These are phyloP conservation scores for Monosporascus cannonballus DNA, from an alignment of 2,329 filamentous ascomycete species.

Conservation along the genomic window DNA sequence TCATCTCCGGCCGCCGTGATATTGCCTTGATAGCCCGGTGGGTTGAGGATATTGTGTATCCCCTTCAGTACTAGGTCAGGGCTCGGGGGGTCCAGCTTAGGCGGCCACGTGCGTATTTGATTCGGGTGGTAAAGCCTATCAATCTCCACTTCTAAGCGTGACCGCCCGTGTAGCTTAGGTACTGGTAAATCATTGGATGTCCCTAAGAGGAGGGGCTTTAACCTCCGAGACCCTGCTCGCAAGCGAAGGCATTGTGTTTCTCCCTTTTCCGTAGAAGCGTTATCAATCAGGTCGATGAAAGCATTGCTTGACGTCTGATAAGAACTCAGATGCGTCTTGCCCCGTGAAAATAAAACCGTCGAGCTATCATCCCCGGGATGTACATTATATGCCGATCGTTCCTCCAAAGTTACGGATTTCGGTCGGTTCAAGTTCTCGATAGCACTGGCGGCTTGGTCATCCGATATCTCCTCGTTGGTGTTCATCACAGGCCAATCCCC, in stretches of 20 bases:
- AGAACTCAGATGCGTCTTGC: conserved; percentile 46
- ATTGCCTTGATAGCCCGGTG: conserved; percentile 9
- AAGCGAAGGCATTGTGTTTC: conserved; percentile 38
- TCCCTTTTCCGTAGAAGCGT: conserved; percentile 30
- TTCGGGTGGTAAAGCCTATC: conserved; percentile 13
- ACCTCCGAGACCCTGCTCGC: conserved; percentile 39
- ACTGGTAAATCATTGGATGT: background rate
- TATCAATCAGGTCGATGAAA: conserved; percentile 55
- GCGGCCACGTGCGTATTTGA: conserved; percentile 21
- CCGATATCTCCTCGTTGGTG: background rate
- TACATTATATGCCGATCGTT: conserved; percentile 31
- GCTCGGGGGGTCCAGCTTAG: conserved; percentile 5
- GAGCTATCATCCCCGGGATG: conserved; percentile 43
- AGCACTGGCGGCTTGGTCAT: background rate
- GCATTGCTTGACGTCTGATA: conserved; percentile 48
- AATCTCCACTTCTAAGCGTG: conserved; percentile 1
- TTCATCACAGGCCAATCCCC: conserved; percentile 4
- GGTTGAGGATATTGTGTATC: conserved; percentile 18
- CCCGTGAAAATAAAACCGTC: conserved; percentile 36
- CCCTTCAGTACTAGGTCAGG: conserved; percentile 7
- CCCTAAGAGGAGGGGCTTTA: conserved; percentile 17
- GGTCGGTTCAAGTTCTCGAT: conserved; percentile 24
- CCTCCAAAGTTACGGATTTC: conserved; percentile 28
- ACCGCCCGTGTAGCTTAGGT: background rate
- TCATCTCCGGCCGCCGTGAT: conserved; percentile 19